Evolutionary conservation across 225 moss, liverwort and hornwort genomes (phyloP).

Genomic region (Anthoceros angustus): DNA sequence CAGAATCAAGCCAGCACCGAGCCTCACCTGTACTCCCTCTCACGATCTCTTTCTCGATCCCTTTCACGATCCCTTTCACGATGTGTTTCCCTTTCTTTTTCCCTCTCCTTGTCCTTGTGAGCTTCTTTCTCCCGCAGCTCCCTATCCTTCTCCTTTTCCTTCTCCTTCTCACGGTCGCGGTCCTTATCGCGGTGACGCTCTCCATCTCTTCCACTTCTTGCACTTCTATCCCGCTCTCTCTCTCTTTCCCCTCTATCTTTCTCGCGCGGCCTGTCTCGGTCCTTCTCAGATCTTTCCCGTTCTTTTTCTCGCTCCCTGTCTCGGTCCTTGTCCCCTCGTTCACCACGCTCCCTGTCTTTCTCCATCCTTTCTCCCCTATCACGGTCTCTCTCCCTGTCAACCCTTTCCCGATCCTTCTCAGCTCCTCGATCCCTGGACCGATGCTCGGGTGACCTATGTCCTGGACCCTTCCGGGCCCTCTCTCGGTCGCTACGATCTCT

Average conservation of each 20-base stretch:
- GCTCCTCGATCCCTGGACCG: constrained; percentile 39
- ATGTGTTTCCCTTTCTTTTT: constrained; percentile 26
- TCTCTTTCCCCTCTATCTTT: constrained; percentile 33
- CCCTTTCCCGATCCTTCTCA: constrained; percentile 33
- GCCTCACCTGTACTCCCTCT: constrained; percentile 73
- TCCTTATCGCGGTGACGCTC: constrained; percentile 80
- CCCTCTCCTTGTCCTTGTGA: constrained; percentile 53
- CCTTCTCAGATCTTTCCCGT: constrained; percentile 41
- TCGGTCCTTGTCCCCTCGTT: constrained; percentile 51
- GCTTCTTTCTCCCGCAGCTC: constrained; percentile 14
- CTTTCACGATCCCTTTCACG: constrained; percentile 51
- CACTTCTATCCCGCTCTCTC: constrained; percentile 57
- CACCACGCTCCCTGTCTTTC: constrained; percentile 50
- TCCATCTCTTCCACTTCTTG: constrained; percentile 43
- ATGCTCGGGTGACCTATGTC: constrained; percentile 40
- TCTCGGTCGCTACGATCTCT: constrained; percentile 46
- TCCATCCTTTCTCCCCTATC: constrained; percentile 32
- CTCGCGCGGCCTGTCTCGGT: constrained; percentile 62
- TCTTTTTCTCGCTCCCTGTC: constrained; percentile 65
- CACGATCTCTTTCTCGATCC: constrained; percentile 53
- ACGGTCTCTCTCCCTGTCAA: constrained; percentile 26
- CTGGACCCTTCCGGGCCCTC: constrained; percentile 26
- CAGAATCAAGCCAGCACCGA: neutral
- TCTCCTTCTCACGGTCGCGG: constrained; percentile 82
- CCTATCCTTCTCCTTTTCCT: constrained; percentile 55